Percentiles rank a stretch among this genome's conserved stretches.
phyloP scores from a whole-genome alignment of 2,329 filamentous ascomycete species.

The Coniochaeta sp. region DNA sequence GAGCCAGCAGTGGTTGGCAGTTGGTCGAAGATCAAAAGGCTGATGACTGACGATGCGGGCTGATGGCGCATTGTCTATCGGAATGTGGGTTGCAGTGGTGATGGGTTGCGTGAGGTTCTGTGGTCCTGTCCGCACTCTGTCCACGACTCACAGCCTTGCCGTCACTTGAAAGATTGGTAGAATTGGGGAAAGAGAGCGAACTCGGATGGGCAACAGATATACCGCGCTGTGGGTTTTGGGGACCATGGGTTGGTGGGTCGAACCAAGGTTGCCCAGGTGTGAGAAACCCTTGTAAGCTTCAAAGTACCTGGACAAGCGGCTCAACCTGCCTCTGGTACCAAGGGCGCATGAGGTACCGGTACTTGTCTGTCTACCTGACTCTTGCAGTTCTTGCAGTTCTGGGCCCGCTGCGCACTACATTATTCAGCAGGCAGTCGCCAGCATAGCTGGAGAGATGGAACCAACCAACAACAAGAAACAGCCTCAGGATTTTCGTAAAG shows the following conservation, averaged over 20 bases:
- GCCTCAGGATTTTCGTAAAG: too few species aligned
- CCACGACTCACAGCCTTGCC: not conserved
- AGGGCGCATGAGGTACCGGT: not conserved
- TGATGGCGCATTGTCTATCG: constrained; percentile 15
- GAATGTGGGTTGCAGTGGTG: constrained; percentile 14
- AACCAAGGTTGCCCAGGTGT: not conserved
- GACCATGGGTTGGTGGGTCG: not conserved
- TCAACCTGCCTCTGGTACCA: not conserved
- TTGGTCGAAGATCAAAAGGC: constrained; percentile 9
- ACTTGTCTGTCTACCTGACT: not conserved
- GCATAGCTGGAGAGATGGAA: too few species aligned
- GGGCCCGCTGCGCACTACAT: not conserved
- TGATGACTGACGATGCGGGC: constrained; percentile 19
- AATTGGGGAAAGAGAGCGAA: not conserved
- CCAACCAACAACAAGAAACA: not conserved
- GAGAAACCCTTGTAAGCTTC: not conserved
- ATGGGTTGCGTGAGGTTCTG: not conserved
- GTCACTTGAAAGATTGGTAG: not conserved
- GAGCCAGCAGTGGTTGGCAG: not conserved
- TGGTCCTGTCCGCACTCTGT: not conserved
- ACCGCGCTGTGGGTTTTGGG: not conserved
- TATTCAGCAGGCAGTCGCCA: too few species aligned
- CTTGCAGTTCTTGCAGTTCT: not conserved
- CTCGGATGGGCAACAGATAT: constrained; percentile 1
- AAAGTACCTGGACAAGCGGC: not conserved